These are phyloP conservation scores for Penicillium sp. DNA, from an alignment of 2,329 filamentous ascomycete species.

Conservation along the genomic window DNA sequence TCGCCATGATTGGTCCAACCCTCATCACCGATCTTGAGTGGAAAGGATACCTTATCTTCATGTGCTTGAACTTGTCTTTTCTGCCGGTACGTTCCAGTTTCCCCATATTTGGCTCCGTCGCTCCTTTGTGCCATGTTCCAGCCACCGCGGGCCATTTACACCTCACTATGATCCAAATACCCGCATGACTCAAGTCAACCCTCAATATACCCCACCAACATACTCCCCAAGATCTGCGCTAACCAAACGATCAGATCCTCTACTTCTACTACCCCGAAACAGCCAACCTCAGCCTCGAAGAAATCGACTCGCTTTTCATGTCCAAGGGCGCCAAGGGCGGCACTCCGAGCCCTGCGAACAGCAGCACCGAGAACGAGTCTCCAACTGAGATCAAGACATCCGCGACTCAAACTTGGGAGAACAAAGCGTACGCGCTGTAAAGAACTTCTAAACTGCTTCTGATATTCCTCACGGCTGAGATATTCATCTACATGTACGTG, in stretches of 20 bases:
- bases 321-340: constrained; percentile 14
- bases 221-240: neutral
- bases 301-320: constrained; percentile 51
- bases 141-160: neutral
- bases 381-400: neutral
- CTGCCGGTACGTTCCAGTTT: constrained; percentile 37
- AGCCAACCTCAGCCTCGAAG: constrained; percentile 49
- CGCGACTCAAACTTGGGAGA: neutral
- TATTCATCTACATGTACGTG: neutral
- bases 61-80: constrained; percentile 40
- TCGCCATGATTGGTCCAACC: constrained; percentile 43
- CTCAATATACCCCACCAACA: neutral
- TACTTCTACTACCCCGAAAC: constrained; percentile 56
- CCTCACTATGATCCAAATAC: neutral
- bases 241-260: constrained; percentile 33
- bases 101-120: neutral
- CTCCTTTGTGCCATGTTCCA: neutral
- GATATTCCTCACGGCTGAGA: neutral
- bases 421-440: neutral
- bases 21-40: constrained; percentile 38
- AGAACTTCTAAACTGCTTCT: neutral
- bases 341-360: neutral
- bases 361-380: neutral
- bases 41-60: constrained; percentile 45
- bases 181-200: neutral